These are phyloP conservation scores for Heliocybe sulcata DNA, from an alignment of 1,284 basidiomycete genomes.

Conservation along the genomic window DNA sequence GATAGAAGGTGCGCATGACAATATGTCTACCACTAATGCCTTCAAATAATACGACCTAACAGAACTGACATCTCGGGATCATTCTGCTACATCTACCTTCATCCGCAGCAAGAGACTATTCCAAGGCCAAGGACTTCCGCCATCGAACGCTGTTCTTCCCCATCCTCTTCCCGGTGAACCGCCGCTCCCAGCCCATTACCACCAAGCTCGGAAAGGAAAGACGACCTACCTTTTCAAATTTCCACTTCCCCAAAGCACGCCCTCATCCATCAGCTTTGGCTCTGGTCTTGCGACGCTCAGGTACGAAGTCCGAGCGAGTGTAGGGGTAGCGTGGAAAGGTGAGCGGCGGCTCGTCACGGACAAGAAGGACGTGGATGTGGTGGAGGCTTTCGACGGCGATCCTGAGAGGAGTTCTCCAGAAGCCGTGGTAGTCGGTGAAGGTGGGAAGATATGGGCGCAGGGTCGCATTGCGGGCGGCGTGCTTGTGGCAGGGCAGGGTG, in stretches of 20 bases:
- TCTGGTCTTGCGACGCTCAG: slow-evolving; percentile 55
- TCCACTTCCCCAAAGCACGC: slow-evolving; percentile 54
- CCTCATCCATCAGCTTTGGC: slow-evolving; percentile 63
- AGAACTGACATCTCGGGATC: slow-evolving; percentile 71
- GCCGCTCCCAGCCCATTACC: slow-evolving; percentile 52
- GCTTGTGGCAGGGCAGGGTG: slow-evolving; percentile 58
- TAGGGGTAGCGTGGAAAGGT: slow-evolving; percentile 65
- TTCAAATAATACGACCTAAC: slow-evolving; percentile 5
- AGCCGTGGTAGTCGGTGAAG: slow-evolving; percentile 60
- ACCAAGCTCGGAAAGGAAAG: slow-evolving; percentile 59
- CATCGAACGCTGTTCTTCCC: slow-evolving; percentile 69
- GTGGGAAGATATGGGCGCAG: slow-evolving; percentile 71
- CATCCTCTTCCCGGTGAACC: slow-evolving; percentile 46
- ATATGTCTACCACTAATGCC: slow-evolving; percentile 2
- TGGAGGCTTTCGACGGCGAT: slow-evolving; percentile 43
- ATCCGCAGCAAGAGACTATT: slow-evolving; percentile 61
- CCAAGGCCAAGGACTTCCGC: slow-evolving; percentile 72
- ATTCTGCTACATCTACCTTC: slow-evolving; percentile 71
- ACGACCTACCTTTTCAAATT: slow-evolving; percentile 73
- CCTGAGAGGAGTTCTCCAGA: slow-evolving; percentile 35
- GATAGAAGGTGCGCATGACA: slow-evolving; percentile 48
- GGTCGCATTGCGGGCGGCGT: slow-evolving; percentile 55
- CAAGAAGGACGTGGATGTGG: slow-evolving; percentile 53
- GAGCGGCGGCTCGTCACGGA: slow-evolving; percentile 60
- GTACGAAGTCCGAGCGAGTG: slow-evolving; percentile 66